Conservation (phyloP, 768 basidiomycete genomes). For the Rhizopogon roseolus region DNA sequence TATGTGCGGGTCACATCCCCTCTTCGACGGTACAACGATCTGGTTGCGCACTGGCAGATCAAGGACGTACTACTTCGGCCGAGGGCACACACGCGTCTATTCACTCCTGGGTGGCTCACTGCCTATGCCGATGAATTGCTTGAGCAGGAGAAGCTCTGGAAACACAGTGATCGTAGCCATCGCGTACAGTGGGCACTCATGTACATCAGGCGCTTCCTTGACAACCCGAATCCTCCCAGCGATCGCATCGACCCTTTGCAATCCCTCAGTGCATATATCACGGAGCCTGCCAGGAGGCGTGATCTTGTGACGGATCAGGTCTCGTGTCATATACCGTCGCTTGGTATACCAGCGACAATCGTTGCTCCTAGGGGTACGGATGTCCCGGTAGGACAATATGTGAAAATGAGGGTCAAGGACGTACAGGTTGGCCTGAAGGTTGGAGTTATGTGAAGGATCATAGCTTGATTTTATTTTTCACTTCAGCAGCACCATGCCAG, state of each 20-base stretch:
- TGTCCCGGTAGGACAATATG: slow-evolving; percentile 20
- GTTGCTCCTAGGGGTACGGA: slow-evolving; percentile 3
- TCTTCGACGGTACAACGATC: slow-evolving; percentile 77
- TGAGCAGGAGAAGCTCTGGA: slow-evolving; percentile 29
- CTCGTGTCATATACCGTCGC: slow-evolving; percentile 20
- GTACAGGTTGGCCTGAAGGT: slow-evolving; percentile 23
- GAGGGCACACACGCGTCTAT: slow-evolving; percentile 31
- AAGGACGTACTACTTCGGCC: slow-evolving; percentile 61
- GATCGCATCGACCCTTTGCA: slow-evolving; percentile 23
- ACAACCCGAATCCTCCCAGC: slow-evolving; percentile 13
- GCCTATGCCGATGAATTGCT: slow-evolving; percentile 34
- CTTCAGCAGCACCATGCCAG: background rate
- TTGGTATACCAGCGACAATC: slow-evolving; percentile 19
- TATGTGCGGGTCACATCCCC: slow-evolving; percentile 86
- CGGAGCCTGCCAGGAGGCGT: slow-evolving; percentile 11
- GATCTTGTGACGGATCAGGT: slow-evolving; percentile 1
- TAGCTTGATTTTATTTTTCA: background rate
- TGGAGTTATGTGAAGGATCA: background rate
- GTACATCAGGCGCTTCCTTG: slow-evolving; percentile 35
- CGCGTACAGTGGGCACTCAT: slow-evolving; percentile 35
- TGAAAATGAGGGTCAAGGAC: slow-evolving; percentile 20
- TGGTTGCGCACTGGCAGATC: slow-evolving; percentile 91
- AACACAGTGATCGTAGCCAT: slow-evolving; percentile 28
- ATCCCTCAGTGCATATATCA: slow-evolving; percentile 21
- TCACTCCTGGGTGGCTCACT: slow-evolving; percentile 43